Percentiles rank a stretch among this genome's conserved stretches.
Conservation (phyloP, 192 early-diverging fungal genomes). For the Chytriomyces confervae region DNA sequence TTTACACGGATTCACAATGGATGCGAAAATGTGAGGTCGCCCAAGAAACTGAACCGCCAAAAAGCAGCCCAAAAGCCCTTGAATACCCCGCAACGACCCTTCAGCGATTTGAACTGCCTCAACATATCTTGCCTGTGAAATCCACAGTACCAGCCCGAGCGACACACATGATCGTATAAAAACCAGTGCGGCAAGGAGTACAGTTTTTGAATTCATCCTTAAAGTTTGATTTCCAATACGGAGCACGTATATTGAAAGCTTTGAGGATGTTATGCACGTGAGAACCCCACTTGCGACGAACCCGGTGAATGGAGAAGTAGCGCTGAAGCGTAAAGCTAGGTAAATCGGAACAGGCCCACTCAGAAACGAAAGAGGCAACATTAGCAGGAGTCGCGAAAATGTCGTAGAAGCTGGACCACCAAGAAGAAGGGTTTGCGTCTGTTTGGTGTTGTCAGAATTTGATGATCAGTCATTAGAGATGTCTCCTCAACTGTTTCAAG, state of each 20-base stretch:
- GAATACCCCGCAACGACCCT: too few species aligned
- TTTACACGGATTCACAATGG: too few species aligned
- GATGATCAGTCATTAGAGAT: neutral
- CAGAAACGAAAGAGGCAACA: neutral
- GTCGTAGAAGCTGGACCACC: conserved; percentile 16
- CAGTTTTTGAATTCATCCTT: neutral
- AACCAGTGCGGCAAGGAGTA: neutral
- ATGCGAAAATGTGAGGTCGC: too few species aligned
- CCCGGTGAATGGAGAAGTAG: neutral
- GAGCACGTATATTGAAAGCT: neutral
- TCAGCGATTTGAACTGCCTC: too few species aligned
- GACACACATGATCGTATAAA: conserved; percentile 1
- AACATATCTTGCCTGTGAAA: neutral
- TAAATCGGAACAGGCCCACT: conserved; percentile 1
- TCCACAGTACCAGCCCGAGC: neutral
- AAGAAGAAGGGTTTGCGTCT: conserved; percentile 8
- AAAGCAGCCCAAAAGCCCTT: too few species aligned
- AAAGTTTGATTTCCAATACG: neutral
- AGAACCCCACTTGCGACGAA: neutral
- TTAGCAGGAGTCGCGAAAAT: neutral
- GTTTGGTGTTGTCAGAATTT: neutral
- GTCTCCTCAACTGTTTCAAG: conserved; percentile 13
- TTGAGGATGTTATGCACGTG: conserved; percentile 10
- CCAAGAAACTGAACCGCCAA: too few species aligned
- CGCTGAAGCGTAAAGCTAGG: neutral